phyloP scores from a whole-genome alignment of 371 early-diverging fungal species.

The Apophysomyces elegans region DNA sequence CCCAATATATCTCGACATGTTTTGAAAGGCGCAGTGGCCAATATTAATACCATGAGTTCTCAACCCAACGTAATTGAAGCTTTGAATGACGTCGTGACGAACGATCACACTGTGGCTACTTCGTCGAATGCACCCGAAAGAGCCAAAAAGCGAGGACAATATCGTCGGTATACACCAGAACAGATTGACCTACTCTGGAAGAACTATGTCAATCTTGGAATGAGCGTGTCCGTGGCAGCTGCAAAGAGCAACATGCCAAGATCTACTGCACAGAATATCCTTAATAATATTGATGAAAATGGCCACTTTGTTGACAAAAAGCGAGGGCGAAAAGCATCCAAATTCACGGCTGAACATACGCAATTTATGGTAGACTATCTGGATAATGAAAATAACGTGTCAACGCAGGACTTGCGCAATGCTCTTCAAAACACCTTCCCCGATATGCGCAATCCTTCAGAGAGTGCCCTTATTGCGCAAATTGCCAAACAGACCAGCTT shows the following conservation, averaged over 20 bases:
- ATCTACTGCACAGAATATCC: constrained; percentile 4
- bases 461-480: constrained; percentile 3
- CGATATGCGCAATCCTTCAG: constrained; percentile 3
- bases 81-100: background rate
- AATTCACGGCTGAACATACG: background rate
- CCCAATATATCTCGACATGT: constrained; percentile 6
- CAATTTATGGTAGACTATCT: constrained; percentile 1
- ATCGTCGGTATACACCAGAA: constrained; percentile 5
- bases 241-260: constrained; percentile 8
- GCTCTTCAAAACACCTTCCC: background rate
- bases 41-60: background rate
- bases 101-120: background rate
- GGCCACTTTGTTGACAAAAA: constrained; percentile 8
- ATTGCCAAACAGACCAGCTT: constrained; percentile 2
- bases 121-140: background rate
- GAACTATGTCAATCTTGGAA: constrained; percentile 6
- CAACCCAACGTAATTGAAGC: background rate
- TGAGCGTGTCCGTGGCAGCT: constrained; percentile 6
- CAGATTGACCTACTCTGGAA: constrained; percentile 5
- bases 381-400: constrained; percentile 5
- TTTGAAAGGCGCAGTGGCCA: background rate
- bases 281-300: constrained; percentile 8
- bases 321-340: constrained; percentile 5
- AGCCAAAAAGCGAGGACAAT: constrained; percentile 1
- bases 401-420: constrained; percentile 4